Evolutionary conservation across 2,329 filamentous ascomycete species (phyloP).

Genomic region (Fonsecaea pugnacius): DNA sequence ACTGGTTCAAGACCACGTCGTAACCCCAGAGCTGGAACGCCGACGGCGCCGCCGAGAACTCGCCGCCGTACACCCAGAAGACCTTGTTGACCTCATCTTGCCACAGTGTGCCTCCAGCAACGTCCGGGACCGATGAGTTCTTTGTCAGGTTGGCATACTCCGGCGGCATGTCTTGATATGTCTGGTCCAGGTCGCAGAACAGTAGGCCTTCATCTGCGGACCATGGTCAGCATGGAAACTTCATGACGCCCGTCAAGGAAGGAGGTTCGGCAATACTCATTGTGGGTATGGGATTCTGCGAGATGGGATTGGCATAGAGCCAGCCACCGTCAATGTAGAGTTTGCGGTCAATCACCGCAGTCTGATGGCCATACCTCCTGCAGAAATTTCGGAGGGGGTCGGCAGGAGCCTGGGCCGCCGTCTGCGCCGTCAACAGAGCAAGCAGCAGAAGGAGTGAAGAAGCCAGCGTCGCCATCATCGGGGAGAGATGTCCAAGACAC

Average conservation of each 20-base stretch:
- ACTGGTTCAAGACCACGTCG: slow-evolving; percentile 61
- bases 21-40: slow-evolving; percentile 61
- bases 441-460: not conserved
- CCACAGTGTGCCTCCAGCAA: slow-evolving; percentile 60
- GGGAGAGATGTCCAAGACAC: not conserved
- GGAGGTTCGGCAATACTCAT: slow-evolving; percentile 55
- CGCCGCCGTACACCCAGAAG: slow-evolving; percentile 67
- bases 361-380: slow-evolving; percentile 63
- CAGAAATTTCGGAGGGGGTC: slow-evolving; percentile 62
- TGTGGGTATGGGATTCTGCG: slow-evolving; percentile 56
- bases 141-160: slow-evolving; percentile 64
- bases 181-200: slow-evolving; percentile 61
- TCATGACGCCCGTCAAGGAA: not conserved
- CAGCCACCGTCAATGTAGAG: slow-evolving; percentile 68
- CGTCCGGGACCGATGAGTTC: slow-evolving; percentile 60
- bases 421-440: not conserved
- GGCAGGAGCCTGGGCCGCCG: slow-evolving; percentile 35
- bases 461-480: not conserved
- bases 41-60: slow-evolving; percentile 53
- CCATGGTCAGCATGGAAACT: not conserved
- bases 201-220: slow-evolving; percentile 59
- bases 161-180: slow-evolving; percentile 53
- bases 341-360: slow-evolving; percentile 61
- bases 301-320: slow-evolving; percentile 59
- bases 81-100: slow-evolving; percentile 65